phyloP scores from a whole-genome alignment of 192 early-diverging fungal species.

The Phlyctochytrium arcticum region DNA sequence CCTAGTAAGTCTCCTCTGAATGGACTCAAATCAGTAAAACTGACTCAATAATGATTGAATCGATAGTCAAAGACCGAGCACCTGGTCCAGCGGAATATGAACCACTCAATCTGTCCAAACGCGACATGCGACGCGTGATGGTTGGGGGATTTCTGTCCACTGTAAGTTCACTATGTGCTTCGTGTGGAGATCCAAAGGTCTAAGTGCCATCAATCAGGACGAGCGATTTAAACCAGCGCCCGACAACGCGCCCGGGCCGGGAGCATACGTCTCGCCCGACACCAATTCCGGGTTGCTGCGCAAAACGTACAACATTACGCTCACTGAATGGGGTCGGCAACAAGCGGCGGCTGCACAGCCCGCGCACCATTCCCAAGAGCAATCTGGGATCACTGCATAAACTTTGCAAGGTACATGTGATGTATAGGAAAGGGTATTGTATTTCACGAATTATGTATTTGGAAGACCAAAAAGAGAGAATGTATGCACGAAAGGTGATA shows the following conservation, averaged over 20 bases:
- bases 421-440: too few relatives aligned
- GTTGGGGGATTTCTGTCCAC: conserved; percentile 35
- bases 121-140: conserved; percentile 10
- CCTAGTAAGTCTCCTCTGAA: conserved; percentile 29
- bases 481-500: too few relatives aligned
- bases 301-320: conserved; percentile 53
- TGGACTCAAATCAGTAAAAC: background rate
- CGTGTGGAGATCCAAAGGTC: background rate
- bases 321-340: conserved; percentile 33
- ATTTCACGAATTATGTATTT: too few relatives aligned
- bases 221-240: conserved; percentile 29
- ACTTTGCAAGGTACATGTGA: too few relatives aligned
- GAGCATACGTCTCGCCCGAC: conserved; percentile 38
- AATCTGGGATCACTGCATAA: too few relatives aligned
- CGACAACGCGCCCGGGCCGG: conserved; percentile 39
- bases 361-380: too few relatives aligned
- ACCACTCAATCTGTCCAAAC: conserved; percentile 13
- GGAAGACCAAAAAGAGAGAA: too few relatives aligned
- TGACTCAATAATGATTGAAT: too few relatives aligned
- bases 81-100: conserved; percentile 51
- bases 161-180: conserved; percentile 19
- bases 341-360: conserved; percentile 20
- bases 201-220: conserved; percentile 23
- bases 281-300: conserved; percentile 37
- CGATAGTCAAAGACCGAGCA: conserved; percentile 34